These are phyloP conservation scores for Eimeria sp. DNA, from an alignment of 169 alveolate genomes.

Conservation along the genomic window DNA sequence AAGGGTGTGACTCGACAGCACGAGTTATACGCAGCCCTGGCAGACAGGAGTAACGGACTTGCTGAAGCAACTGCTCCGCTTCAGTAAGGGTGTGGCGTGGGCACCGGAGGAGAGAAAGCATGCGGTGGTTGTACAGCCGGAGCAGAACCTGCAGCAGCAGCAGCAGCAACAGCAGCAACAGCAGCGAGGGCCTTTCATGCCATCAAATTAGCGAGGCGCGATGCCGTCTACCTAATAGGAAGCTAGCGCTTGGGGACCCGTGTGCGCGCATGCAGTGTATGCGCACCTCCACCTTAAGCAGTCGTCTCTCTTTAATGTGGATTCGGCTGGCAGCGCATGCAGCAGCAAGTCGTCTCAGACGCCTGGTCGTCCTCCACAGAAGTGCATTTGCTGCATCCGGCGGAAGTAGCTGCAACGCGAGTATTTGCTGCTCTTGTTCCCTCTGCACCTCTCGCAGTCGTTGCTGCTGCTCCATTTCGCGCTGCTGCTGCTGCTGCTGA, in stretches of 20 bases:
- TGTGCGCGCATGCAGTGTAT: neutral
- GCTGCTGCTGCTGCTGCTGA: constrained; percentile 50
- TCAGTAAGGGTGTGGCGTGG: constrained; percentile 64
- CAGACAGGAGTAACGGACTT: neutral
- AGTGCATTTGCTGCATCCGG: constrained; percentile 63
- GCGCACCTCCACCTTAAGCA: constrained; percentile 67
- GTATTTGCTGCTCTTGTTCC: constrained; percentile 36
- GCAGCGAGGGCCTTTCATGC: neutral
- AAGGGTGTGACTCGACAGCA: neutral
- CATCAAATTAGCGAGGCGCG: neutral
- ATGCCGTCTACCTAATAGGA: neutral
- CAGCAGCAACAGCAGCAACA: neutral
- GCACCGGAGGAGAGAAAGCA: constrained; percentile 82
- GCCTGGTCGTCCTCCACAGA: constrained; percentile 55
- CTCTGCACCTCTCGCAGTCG: constrained; percentile 24
- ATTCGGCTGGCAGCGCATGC: constrained; percentile 71
- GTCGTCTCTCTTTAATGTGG: constrained; percentile 49
- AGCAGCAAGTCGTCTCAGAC: constrained; percentile 59
- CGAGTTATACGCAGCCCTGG: neutral
- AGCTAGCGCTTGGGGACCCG: neutral
- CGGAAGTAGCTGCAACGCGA: constrained; percentile 65
- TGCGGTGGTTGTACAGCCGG: constrained; percentile 78
- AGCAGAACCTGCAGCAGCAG: constrained; percentile 62
- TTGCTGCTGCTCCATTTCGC: constrained; percentile 28
- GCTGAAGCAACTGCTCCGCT: constrained; percentile 77